Conservation (phyloP, 768 basidiomycete genomes). For the Pholiota conissans region DNA sequence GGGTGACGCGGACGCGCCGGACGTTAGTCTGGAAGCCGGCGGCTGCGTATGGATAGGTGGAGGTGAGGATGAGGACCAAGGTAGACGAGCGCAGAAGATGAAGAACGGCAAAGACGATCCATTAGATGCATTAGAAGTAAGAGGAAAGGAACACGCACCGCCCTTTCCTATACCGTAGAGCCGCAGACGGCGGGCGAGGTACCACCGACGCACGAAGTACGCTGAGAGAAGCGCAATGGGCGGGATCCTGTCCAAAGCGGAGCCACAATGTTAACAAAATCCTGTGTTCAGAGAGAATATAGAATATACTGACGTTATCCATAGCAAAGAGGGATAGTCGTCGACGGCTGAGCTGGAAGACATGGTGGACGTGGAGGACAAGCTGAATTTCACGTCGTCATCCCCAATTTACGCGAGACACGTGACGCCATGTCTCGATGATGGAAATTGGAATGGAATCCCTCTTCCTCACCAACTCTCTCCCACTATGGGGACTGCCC, state of each 20-base stretch:
- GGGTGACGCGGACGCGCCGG: slow-evolving; percentile 47
- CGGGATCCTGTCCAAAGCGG: slow-evolving; percentile 35
- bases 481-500: slow-evolving; percentile 5
- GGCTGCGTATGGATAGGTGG: slow-evolving; percentile 28
- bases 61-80: neutral
- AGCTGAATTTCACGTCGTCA: neutral
- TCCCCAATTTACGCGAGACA: neutral
- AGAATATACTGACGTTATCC: slow-evolving; percentile 40
- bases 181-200: slow-evolving; percentile 42
- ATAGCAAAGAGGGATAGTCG: slow-evolving; percentile 41
- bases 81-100: neutral
- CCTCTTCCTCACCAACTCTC: neutral
- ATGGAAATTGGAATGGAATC: too few species aligned
- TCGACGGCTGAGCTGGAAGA: slow-evolving; percentile 20
- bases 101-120: neutral
- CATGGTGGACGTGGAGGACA: neutral
- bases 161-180: slow-evolving; percentile 58
- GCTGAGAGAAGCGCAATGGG: slow-evolving; percentile 43
- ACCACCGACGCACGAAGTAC: slow-evolving; percentile 50
- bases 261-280: too few species aligned
- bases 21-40: slow-evolving; percentile 59
- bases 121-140: too few species aligned
- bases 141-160: slow-evolving; percentile 30
- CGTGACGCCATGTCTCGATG: neutral
- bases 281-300: neutral